Conservation (phyloP, 2,329 filamentous ascomycete genomes). For the Talaromyces marneffei region DNA sequence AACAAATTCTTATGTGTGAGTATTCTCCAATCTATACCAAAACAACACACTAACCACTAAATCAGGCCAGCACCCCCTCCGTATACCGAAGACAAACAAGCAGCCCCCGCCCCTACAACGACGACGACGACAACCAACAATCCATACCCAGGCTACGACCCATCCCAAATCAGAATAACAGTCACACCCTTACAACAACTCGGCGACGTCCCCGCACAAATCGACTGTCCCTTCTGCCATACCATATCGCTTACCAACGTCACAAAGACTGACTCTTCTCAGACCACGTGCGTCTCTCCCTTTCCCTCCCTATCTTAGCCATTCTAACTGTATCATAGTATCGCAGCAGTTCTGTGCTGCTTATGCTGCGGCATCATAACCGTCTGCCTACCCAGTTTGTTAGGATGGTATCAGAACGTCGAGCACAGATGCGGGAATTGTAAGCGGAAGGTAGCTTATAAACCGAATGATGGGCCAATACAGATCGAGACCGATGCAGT, state of each 20-base stretch:
- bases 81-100: not conserved
- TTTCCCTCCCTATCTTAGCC: not conserved
- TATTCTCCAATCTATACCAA: not conserved
- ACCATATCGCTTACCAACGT: not conserved
- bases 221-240: not conserved
- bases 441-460: not conserved
- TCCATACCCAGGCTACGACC: not conserved
- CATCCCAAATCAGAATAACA: not conserved
- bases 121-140: too few relatives aligned
- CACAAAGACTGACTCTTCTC: not conserved
- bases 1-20: not conserved
- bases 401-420: not conserved
- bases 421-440: not conserved
- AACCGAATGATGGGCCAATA: not conserved
- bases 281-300: not conserved
- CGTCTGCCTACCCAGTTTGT: not conserved
- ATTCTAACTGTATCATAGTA: not conserved
- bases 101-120: too few relatives aligned
- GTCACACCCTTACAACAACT: not conserved
- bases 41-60: not conserved
- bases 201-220: not conserved
- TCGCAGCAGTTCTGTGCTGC: not conserved
- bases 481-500: not conserved
- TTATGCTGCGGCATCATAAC: not conserved
- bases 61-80: not conserved